phyloP scores from a whole-genome alignment of 73 alveolate species.

The Uronychia binucleata region DNA sequence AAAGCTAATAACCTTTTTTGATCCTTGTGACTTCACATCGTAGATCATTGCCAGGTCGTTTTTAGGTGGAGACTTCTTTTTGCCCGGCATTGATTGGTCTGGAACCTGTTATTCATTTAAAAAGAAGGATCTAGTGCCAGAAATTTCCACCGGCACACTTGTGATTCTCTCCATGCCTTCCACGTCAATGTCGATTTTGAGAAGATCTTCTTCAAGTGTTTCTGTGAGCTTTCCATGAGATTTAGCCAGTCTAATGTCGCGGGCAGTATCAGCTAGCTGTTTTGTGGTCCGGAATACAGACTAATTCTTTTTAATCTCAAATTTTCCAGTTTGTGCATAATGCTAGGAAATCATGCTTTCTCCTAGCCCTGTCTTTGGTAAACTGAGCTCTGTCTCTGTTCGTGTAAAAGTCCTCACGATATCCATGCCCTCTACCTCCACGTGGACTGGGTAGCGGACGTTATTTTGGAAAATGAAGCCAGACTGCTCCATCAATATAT shows the following conservation, averaged over 20 bases:
- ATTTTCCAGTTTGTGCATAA: neutral
- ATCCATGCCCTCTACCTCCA: slow-evolving; percentile 12
- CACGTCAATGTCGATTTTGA: slow-evolving; percentile 40
- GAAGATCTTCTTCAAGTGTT: slow-evolving; percentile 30
- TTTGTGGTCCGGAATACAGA: neutral
- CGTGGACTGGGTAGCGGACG: neutral
- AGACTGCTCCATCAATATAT: neutral
- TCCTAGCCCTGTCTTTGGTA: slow-evolving; percentile 2
- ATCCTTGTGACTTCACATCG: slow-evolving; percentile 11
- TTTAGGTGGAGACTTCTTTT: neutral
- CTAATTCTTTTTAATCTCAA: neutral
- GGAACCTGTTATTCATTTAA: slow-evolving; percentile 9
- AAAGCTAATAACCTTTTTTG: slow-evolving; percentile 11
- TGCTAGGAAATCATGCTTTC: neutral
- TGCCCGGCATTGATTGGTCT: neutral
- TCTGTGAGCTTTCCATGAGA: slow-evolving; percentile 3
- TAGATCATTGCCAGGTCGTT: slow-evolving; percentile 14
- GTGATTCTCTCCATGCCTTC: slow-evolving; percentile 31
- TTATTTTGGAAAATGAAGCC: slow-evolving; percentile 31
- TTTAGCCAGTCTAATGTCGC: neutral
- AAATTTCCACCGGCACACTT: slow-evolving; percentile 51
- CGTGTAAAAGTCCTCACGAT: neutral
- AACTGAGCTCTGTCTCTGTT: neutral
- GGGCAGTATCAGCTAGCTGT: neutral
- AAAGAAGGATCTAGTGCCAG: slow-evolving; percentile 47